Evolutionary conservation across 345 rosid genomes (phyloP), one percentile per base, ranked within the genome.

Genomic region (Salix suchowensis): DNA sequence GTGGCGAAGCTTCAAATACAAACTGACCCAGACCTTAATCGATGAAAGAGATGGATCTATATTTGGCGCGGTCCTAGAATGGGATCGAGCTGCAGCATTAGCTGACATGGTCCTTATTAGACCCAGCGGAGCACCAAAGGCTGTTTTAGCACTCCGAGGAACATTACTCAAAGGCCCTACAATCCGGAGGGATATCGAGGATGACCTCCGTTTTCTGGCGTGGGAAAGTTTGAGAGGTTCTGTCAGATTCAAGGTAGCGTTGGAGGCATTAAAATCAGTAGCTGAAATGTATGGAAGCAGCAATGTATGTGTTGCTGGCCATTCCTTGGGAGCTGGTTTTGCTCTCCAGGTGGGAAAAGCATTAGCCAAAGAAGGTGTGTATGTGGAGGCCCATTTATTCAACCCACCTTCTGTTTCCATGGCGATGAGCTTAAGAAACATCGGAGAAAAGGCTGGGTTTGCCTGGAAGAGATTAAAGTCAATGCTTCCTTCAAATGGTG

Each of bases 191-290:
- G 98, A 94, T 67, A 85, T 96, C 0, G 87, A 94, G 82, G 98
- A 96, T 67, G 99, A 96, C 85, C 98, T 96, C 15, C 92, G 99
- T 7, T 94, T 96, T 81, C 85, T 96, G 30, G 91, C 98, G 24
- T 96, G 94, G 98, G 99, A 96, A 79, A 96, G 94, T 69, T 88
- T 96, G 74, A 92, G 88, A 86, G 99, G 98, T 46, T 96, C 97
- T 5, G 92, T 92, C 37, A 87, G 98, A 86, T 96, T 92, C 76
- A 85, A 84, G 24, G 89, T 87, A 4, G 95, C 97, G 24, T 66
- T 90, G 0, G 88, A 87, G 36, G 94, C 97, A 10, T 72, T 92
- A 70, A 88, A 81, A 64, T 82, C 87, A 7, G 88, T 87, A n/a
- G 94, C 94, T 23, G 88, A 84, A 79, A 89, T 86, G 73, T 89